A percentile compares a stretch with the other conserved stretches of the same genome.
Conservation (phyloP, 768 basidiomycete genomes). For the Kwoniella sp. region DNA sequence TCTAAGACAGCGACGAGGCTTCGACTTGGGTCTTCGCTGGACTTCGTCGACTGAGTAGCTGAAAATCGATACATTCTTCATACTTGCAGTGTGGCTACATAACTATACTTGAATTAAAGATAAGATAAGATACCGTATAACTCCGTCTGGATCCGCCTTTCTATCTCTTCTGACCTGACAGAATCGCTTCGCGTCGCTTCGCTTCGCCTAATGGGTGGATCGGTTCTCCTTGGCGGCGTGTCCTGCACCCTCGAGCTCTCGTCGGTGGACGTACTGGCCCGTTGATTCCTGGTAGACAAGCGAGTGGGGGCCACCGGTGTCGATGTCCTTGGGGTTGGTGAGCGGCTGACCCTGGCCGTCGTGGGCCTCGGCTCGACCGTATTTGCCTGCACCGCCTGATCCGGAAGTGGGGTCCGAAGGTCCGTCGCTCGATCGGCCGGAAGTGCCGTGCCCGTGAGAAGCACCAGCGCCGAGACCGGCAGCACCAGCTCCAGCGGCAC, state of each 20-base stretch:
- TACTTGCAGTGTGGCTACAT: neutral
- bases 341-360: slow-evolving; percentile 32
- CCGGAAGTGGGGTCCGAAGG: slow-evolving; percentile 13
- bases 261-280: slow-evolving; percentile 51
- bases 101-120: neutral
- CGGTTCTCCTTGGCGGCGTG: neutral
- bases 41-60: too few species aligned
- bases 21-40: too few species aligned
- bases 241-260: slow-evolving; percentile 39
- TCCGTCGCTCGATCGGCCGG: slow-evolving; percentile 12
- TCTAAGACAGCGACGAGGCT: too few species aligned
- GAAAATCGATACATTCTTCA: neutral
- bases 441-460: slow-evolving; percentile 8
- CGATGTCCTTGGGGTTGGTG: slow-evolving; percentile 46
- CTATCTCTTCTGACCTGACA: neutral
- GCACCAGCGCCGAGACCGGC: slow-evolving; percentile 22
- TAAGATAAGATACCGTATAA: neutral
- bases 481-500: slow-evolving; percentile 24
- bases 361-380: slow-evolving; percentile 26
- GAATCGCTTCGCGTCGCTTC: too few species aligned
- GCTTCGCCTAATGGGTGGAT: neutral
- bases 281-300: slow-evolving; percentile 47
- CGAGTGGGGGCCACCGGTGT: slow-evolving; percentile 48
- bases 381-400: slow-evolving; percentile 23
- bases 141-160: neutral